A percentile compares a stretch with the other conserved stretches of the same genome.
Evolutionary conservation across 1,284 basidiomycete species (phyloP).

Genomic region (Apiotrichum akiyoshidainum): DNA sequence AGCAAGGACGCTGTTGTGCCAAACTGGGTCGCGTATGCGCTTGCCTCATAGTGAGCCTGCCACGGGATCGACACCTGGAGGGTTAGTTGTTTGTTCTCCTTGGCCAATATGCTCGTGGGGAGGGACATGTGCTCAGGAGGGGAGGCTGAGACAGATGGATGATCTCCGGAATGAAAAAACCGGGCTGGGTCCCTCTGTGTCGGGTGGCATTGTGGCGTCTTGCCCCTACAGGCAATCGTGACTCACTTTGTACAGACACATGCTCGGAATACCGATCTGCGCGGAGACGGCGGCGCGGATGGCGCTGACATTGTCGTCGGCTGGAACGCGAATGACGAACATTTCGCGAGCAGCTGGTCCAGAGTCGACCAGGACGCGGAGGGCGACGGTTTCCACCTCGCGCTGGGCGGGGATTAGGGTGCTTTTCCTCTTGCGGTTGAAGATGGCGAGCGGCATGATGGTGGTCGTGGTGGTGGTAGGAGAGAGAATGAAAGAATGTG

Average conservation of each 20-base stretch:
- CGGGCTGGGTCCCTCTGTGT: too few species aligned
- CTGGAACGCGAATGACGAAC: slow-evolving; percentile 33
- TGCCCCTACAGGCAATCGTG: too few species aligned
- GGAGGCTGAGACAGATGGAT: background rate
- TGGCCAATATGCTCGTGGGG: too few species aligned
- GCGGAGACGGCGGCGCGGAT: slow-evolving; percentile 30
- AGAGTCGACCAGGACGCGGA: slow-evolving; percentile 23
- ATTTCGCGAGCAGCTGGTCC: slow-evolving; percentile 21
- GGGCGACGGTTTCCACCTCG: slow-evolving; percentile 5
- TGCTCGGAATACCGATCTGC: slow-evolving; percentile 26
- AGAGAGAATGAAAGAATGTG: background rate
- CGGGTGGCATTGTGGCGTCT: background rate
- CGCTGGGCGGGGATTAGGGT: background rate
- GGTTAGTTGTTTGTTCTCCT: background rate
- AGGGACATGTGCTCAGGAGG: background rate
- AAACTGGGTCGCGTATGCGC: slow-evolving; percentile 34
- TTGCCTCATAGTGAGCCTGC: slow-evolving; percentile 39
- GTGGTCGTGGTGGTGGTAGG: background rate
- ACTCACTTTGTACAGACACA: slow-evolving; percentile 47
- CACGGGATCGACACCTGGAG: slow-evolving; percentile 43
- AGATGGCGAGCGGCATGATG: slow-evolving; percentile 16
- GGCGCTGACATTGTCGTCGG: slow-evolving; percentile 27
- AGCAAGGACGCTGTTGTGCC: slow-evolving; percentile 34
- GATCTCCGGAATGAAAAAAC: background rate
- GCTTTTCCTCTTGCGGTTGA: slow-evolving; percentile 13